Evolutionary conservation across 164 flowering plant genomes (phyloP), one percentile per base, ranked within the genome.

Genomic region (Vitis rotundifolia): DNA sequence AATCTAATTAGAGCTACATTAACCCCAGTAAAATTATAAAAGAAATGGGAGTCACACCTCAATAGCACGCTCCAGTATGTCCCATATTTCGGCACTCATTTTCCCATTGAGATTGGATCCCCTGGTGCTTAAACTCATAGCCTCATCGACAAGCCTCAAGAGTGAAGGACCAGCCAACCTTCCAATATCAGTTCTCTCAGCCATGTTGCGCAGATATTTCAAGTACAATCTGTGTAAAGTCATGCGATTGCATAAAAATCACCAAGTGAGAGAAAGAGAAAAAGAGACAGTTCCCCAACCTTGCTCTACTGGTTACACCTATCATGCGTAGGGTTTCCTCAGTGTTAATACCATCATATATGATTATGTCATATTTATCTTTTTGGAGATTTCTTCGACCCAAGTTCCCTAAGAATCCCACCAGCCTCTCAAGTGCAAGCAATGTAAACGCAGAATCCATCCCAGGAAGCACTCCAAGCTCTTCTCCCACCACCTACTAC

Each of bases 401-500:
- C 11, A 52, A 70, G 70, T 57, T 71, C 50, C 80, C 75, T 3
- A 82, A 56, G 50, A 86, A 74, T 68, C 88, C 85, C 11, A 86
- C 75, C 63, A 86, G 70, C 67, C 78, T 78, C 71, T 80, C 91
- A 60, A 92, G 82, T 53, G 78, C 87, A 44, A 83, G 50, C 22
- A 77, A 77, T n/a, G 93, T 79, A 76, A 94, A 88, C 60, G 88
- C 78, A 16, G 95, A 84, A 77, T 91, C 97, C 99, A 94, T 92
- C 63, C 97, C 97, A 44, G 97, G 97, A 70, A 94, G 91, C 66
- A 92, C 88, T 44, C 95, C 97, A 73, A 94, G 97, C 88, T 94
- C 99, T 82, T 94, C 97, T 68, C 99, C 97, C 64, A 94, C 92
- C 59, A 92, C 87, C 99, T 94, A 83, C 47, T 57, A 79, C 59